Percentiles rank a stretch among this genome's conserved stretches.
These are phyloP conservation scores for Pelargonium nanum DNA, from an alignment of 345 rosid species.

Conservation along the genomic window DNA sequence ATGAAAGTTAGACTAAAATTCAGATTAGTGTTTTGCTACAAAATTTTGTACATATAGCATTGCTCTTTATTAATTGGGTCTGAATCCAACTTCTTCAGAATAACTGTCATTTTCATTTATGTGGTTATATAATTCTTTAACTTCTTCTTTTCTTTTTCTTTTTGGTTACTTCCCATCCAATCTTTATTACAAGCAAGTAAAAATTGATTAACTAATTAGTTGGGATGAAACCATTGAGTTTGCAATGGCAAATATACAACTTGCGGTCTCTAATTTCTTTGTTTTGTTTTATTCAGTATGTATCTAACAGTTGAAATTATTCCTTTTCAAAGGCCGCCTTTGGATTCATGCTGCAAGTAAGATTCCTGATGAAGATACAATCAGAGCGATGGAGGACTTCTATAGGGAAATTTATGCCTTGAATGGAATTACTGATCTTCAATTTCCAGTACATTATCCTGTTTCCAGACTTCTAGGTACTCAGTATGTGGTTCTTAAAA, in stretches of 20 bases:
- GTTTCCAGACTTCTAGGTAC: conserved; percentile 80
- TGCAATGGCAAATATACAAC: background rate
- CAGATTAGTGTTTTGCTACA: background rate
- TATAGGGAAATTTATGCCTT: conserved; percentile 67
- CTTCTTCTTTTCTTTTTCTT: background rate
- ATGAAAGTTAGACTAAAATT: background rate
- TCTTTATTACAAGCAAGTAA: background rate
- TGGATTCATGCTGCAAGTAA: conserved; percentile 97
- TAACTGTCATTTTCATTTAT: background rate
- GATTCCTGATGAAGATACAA: conserved; percentile 74
- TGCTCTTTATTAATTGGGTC: background rate
- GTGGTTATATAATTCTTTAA: background rate
- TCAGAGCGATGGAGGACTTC: conserved; percentile 89
- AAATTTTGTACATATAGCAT: no score
- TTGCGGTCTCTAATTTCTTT: background rate
- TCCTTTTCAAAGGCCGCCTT: conserved; percentile 52
- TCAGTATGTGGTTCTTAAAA: background rate
- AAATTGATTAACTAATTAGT: no score
- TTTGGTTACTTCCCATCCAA: background rate
- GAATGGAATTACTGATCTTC: conserved; percentile 50
- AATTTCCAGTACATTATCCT: conserved; percentile 66
- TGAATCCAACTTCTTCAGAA: background rate
- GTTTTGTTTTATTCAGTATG: background rate
- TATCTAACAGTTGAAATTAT: background rate
- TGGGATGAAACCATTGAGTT: background rate